Base-by-base conservation (phyloP, 306 rosid genomes). In the Lathyrus oleraceus region DNA sequence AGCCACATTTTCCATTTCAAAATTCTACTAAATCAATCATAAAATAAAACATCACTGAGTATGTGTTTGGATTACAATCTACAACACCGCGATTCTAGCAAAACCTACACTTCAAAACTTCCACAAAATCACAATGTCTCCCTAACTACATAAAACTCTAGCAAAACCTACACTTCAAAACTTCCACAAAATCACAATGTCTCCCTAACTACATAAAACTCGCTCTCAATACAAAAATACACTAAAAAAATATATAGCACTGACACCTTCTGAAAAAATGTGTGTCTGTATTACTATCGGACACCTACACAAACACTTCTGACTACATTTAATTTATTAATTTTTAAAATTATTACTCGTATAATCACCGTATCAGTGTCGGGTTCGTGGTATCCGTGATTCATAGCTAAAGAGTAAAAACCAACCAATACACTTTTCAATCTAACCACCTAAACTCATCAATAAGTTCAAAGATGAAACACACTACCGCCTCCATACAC, bases 401-500 rank as follows among this genome's bases (percentile, higher is more conserved):
- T 12, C 45, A 40, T 11, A 40, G 5, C 6, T 44, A 44, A 14
- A 44, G 14, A 13, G 49, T 2, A 5, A 36, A 40, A n/a, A 23
- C 3, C 28, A 25, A 4, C 42, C 5, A n/a, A 14, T 16, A 43
- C 21, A 43, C 20, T 17, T 9, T 32, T 28, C 28, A 32, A 67
- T 12, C 62, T 35, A 67, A 45, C 60, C 4, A 28, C 11, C 20
- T 36, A 57, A 74, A 32, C 17, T 74, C 60, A 47, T 48, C 16
- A 58, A 30, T 42, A 52, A 52, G 30, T 52, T 20, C 8, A 52
- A 56, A 68, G 21, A 1, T 69, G 8, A 35, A 54, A 30, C 14
- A 59, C 17, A 68, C 70, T 58, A 32, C 43, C 78, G 36, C 54
- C 20, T 47, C 16, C 16, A 77, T 40, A 65, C 35, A 40, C 40